Evolutionary conservation across 352 stramenopile species (phyloP).

Genomic region (Globisporangium solare): DNA sequence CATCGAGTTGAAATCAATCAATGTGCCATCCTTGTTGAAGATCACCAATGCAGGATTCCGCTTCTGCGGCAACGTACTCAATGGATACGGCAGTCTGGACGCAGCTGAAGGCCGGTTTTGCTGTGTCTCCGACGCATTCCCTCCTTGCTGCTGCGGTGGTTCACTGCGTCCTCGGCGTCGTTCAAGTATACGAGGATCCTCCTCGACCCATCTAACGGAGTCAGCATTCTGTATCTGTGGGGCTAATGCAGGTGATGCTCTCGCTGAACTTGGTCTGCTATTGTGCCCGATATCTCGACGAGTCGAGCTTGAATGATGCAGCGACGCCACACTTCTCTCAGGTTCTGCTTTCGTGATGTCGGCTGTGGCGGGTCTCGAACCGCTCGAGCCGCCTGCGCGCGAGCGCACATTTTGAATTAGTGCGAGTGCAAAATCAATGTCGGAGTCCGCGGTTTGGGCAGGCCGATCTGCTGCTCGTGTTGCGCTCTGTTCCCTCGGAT

Average conservation of each 20-base stretch:
- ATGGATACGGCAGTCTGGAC: not conserved
- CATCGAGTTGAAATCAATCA: slow-evolving; percentile 47
- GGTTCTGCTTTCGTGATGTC: not conserved
- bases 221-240: not conserved
- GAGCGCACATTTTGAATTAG: not conserved
- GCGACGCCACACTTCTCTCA: not conserved
- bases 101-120: not conserved
- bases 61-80: slow-evolving; percentile 6
- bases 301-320: not conserved
- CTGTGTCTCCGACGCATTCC: not conserved
- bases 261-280: not conserved
- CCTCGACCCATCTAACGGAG: not conserved
- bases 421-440: not conserved
- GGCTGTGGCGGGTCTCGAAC: not conserved
- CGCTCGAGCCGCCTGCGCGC: not conserved
- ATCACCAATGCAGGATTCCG: slow-evolving; percentile 26
- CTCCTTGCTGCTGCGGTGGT: not conserved
- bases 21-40: slow-evolving; percentile 44
- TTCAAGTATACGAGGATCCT: not conserved
- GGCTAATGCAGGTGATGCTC: not conserved
- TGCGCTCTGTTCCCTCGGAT: not conserved
- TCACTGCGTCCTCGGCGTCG: not conserved
- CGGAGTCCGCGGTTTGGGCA: not conserved
- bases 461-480: not conserved
- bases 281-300: not conserved